Percentiles rank a stretch among this genome's conserved stretches.
Conservation (phyloP, 352 stramenopile species). For the Pythium pyrilobum region DNA sequence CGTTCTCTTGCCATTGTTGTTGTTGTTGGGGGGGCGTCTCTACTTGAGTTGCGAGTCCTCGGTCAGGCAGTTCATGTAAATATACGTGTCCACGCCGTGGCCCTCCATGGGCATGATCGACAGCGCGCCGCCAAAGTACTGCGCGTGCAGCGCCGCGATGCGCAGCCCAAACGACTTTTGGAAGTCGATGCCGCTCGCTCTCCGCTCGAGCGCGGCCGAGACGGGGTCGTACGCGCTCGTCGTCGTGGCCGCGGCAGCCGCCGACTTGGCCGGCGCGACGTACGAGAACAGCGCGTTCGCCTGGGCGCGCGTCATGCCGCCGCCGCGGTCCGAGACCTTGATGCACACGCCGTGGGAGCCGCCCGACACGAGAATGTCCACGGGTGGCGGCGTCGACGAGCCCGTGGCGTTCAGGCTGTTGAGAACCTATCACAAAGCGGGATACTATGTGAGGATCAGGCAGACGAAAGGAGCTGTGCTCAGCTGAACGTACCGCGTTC, state of each 20-base stretch:
- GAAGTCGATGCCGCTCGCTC: constrained; percentile 60
- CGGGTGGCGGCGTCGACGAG: constrained; percentile 32
- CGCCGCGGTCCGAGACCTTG: constrained; percentile 73
- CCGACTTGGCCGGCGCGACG: constrained; percentile 9
- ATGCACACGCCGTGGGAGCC: constrained; percentile 70
- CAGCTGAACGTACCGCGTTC: constrained; percentile 38
- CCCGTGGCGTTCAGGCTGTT: constrained; percentile 49
- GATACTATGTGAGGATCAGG: too few species aligned
- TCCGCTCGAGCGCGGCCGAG: constrained; percentile 58
- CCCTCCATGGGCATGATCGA: constrained; percentile 99
- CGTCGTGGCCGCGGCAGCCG: not conserved
- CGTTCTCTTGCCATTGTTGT: too few species aligned
- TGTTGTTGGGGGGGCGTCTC: too few species aligned
- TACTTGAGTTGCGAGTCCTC: constrained; percentile 73
- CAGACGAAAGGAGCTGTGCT: not conserved
- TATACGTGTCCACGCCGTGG: constrained; percentile 95
- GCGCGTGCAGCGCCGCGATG: constrained; percentile 90
- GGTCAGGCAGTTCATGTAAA: constrained; percentile 85
- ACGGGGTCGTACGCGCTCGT: constrained; percentile 60
- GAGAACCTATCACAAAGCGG: constrained; percentile 27
- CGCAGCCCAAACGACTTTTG: constrained; percentile 89
- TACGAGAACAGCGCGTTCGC: constrained; percentile 72
- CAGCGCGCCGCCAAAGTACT: constrained; percentile 99
- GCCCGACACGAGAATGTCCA: constrained; percentile 60
- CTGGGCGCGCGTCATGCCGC: constrained; percentile 68